These are phyloP conservation scores for Arctium lappa DNA, from an alignment of 129 eudicot genomes.

Conservation along the genomic window DNA sequence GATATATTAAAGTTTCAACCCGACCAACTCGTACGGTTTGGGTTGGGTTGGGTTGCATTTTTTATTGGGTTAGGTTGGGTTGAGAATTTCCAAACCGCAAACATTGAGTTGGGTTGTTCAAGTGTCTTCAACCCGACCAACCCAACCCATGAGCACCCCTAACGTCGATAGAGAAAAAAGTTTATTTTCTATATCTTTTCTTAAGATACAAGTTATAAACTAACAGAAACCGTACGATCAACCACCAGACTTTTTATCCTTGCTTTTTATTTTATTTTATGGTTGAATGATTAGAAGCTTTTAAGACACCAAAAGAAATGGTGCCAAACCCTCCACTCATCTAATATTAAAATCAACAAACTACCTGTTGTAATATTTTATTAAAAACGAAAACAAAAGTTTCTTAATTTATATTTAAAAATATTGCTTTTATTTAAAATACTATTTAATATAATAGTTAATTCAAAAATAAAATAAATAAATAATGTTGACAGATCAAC, in stretches of 20 bases:
- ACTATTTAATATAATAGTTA: not conserved
- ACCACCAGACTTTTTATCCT: slow-evolving; percentile 11
- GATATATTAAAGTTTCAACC: too few species aligned
- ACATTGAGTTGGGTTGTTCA: too few species aligned
- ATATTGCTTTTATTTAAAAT: too few species aligned
- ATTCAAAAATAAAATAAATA: not conserved
- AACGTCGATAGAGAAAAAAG: too few species aligned
- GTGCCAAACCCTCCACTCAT: slow-evolving; percentile 12
- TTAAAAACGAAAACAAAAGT: not conserved
- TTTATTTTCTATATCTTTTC: too few species aligned
- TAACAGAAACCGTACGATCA: slow-evolving; percentile 23
- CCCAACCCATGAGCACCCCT: too few species aligned
- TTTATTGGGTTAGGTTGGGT: too few species aligned
- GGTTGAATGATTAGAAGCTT: slow-evolving; percentile 23
- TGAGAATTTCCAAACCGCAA: too few species aligned
- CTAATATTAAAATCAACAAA: slow-evolving; percentile 10
- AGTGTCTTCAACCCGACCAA: too few species aligned
- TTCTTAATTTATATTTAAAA: not conserved
- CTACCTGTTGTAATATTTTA: not conserved
- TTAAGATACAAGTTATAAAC: not conserved
- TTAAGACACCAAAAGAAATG: slow-evolving; percentile 1
- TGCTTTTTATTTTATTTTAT: not conserved
- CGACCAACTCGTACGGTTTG: too few species aligned
- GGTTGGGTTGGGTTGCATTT: too few species aligned
- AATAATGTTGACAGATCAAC: not conserved